Conservation (phyloP, 2,329 filamentous ascomycete genomes). For the Stenocarpella maydis region DNA sequence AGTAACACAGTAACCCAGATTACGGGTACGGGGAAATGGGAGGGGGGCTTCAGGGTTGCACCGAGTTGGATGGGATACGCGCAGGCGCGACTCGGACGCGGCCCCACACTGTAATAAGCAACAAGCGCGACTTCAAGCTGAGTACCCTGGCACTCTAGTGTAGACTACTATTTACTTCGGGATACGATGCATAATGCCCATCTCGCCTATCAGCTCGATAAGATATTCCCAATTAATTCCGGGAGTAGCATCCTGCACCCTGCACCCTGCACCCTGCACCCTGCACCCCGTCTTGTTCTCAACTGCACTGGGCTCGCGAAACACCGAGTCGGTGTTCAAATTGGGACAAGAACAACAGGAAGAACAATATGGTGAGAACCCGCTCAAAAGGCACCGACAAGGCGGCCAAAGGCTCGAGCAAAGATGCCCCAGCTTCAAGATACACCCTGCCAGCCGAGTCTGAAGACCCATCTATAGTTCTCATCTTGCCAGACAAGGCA, state of each 20-base stretch:
- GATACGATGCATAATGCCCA: background rate
- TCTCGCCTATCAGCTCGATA: conserved; percentile 14
- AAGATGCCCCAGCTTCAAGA: conserved; percentile 44
- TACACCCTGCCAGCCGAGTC: conserved; percentile 52
- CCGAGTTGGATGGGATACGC: conserved; percentile 14
- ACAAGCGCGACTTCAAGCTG: conserved; percentile 6
- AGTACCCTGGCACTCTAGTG: too few species aligned
- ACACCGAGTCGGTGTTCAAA: background rate
- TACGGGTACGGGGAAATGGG: conserved; percentile 21
- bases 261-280: background rate
- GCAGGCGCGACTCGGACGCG: conserved; percentile 20
- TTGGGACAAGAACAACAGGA: background rate
- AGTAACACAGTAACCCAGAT: conserved; percentile 1
- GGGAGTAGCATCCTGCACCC: background rate
- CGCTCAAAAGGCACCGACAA: conserved; percentile 51
- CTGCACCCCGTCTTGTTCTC: too few species aligned
- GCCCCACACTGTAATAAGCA: conserved; percentile 18
- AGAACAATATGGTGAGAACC: conserved; percentile 57
- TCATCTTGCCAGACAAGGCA: conserved; percentile 67
- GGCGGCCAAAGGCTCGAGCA: conserved; percentile 40
- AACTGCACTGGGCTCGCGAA: background rate
- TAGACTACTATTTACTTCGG: conserved; percentile 19
- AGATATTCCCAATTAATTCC: background rate
- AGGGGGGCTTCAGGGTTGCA: conserved; percentile 3
- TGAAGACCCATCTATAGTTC: conserved; percentile 60